phyloP scores from a whole-genome alignment of 306 rosid species.

The Citrullus amarus region DNA sequence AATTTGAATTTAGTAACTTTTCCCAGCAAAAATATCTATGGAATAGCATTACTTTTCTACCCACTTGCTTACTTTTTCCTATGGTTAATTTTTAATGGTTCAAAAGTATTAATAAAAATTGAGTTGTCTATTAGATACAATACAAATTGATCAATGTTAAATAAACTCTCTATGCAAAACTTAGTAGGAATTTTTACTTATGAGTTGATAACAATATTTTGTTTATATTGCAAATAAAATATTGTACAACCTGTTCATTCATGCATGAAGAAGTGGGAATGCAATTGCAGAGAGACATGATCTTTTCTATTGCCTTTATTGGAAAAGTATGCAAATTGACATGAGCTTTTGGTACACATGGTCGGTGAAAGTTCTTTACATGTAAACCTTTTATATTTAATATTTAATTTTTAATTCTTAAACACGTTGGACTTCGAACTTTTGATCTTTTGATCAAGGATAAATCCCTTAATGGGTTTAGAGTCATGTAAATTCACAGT shows the following conservation, averaged over 20 bases:
- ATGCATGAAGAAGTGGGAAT: conserved; percentile 1
- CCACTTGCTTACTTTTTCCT: not conserved
- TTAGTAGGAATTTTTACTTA: not conserved
- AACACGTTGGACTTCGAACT: too few relatives aligned
- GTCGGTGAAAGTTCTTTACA: not conserved
- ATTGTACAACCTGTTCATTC: not conserved
- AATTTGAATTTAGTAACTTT: not conserved
- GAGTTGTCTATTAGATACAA: not conserved
- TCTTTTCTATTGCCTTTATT: not conserved
- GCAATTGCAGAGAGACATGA: not conserved
- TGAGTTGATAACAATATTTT: not conserved
- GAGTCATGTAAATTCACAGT: too few relatives aligned
- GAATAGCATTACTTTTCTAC: not conserved
- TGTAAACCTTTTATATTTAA: not conserved
- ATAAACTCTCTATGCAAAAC: not conserved
- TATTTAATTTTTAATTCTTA: too few relatives aligned
- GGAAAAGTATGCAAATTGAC: not conserved
- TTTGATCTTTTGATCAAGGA: too few relatives aligned
- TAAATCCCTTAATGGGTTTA: too few relatives aligned
- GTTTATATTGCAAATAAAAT: not conserved
- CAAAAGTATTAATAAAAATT: not conserved
- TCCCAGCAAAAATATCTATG: not conserved
- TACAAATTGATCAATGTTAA: not conserved
- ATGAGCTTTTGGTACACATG: not conserved
- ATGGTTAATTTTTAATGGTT: not conserved